Evolutionary conservation across 306 rosid genomes (phyloP).

Genomic region (Fragaria iinumae): DNA sequence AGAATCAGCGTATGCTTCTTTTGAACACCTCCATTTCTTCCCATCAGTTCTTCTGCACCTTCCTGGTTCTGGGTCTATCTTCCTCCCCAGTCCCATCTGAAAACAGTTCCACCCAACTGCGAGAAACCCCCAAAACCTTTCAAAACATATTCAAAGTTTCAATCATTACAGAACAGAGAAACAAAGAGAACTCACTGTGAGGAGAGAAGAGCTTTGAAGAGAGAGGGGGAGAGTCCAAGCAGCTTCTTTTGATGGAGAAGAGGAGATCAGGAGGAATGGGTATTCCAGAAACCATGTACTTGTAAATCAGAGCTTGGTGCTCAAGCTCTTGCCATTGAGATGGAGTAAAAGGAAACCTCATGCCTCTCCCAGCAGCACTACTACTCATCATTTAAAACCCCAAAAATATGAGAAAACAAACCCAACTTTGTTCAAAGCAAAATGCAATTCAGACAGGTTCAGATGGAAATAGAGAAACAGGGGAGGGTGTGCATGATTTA

Average conservation of each 20-base stretch:
- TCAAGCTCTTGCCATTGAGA: slow-evolving; percentile 99
- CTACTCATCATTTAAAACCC: slow-evolving; percentile 21
- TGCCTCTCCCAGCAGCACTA: slow-evolving; percentile 52
- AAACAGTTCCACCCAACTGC: slow-evolving; percentile 97
- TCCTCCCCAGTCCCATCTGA: slow-evolving; percentile 85
- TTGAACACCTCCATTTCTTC: slow-evolving; percentile 96
- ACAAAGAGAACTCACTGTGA: slow-evolving; percentile 42
- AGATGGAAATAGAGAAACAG: slow-evolving; percentile 16
- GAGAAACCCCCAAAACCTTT: not conserved
- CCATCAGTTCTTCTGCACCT: slow-evolving; percentile 99
- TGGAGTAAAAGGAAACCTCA: slow-evolving; percentile 76
- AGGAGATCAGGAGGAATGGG: slow-evolving; percentile 90
- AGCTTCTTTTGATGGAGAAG: slow-evolving; percentile 61
- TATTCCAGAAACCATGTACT: slow-evolving; percentile 93
- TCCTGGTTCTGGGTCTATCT: slow-evolving; percentile 98
- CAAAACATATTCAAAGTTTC: too few species aligned
- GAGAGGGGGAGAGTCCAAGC: slow-evolving; percentile 52
- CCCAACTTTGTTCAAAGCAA: slow-evolving; percentile 2
- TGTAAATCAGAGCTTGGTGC: slow-evolving; percentile 93
- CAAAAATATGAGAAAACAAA: not conserved
- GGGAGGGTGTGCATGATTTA: slow-evolving; percentile 32
- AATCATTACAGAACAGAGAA: not conserved
- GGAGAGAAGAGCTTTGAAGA: slow-evolving; percentile 64
- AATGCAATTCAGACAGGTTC: slow-evolving; percentile 27
- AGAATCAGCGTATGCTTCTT: slow-evolving; percentile 90